Conservation (phyloP, 2,329 filamentous ascomycete species). For the Parascedosporium putredinis region DNA sequence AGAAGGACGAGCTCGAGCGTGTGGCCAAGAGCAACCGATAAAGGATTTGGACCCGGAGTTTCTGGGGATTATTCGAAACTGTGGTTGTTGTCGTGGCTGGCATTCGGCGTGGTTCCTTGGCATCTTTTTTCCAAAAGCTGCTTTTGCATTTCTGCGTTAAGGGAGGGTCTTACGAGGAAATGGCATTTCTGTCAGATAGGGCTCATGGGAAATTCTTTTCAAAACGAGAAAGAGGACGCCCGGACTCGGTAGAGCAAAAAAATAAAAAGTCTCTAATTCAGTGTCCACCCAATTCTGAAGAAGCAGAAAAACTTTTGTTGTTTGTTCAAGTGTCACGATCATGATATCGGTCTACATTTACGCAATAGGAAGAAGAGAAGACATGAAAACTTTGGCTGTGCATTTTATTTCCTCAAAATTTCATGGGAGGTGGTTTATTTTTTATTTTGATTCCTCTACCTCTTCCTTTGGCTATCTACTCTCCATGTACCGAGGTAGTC, state of each 20-base stretch:
- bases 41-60: conserved; percentile 30
- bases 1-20: conserved; percentile 99
- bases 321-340: neutral
- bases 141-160: conserved; percentile 10
- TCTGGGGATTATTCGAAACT: neutral
- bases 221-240: conserved; percentile 6
- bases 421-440: too few relatives aligned
- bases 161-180: conserved; percentile 9
- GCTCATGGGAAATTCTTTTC: conserved; percentile 9
- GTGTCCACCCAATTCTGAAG: neutral
- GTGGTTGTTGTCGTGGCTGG: conserved; percentile 4
- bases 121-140: conserved; percentile 7
- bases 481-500: too few relatives aligned
- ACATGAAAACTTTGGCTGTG: too few relatives aligned
- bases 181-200: conserved; percentile 10
- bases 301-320: neutral
- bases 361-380: neutral
- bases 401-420: neutral
- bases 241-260: conserved; percentile 6
- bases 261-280: conserved; percentile 8
- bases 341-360: too few relatives aligned
- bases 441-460: too few relatives aligned
- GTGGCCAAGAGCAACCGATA: conserved; percentile 99
- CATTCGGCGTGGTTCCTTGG: conserved; percentile 8
- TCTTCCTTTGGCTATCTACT: too few relatives aligned